phyloP scores from a whole-genome alignment of 2,329 filamentous ascomycete species.

The Pochonia chlamydosporia region DNA sequence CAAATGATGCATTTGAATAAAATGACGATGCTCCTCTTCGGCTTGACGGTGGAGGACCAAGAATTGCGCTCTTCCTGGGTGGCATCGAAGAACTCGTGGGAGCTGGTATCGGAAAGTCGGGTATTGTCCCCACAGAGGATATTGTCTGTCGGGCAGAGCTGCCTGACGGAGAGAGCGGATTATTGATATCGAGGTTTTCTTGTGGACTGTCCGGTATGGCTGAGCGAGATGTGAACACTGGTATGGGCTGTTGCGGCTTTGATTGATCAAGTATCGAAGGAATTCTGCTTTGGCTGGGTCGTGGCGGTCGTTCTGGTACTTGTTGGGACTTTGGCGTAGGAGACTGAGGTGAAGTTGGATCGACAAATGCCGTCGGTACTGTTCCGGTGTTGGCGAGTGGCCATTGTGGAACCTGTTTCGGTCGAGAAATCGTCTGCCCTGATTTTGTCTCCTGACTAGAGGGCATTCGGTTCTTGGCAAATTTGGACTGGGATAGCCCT shows the following conservation, averaged over 20 bases:
- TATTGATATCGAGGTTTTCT: slow-evolving; percentile 25
- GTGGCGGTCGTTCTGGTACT: slow-evolving; percentile 51
- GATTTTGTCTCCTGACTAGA: slow-evolving; percentile 17
- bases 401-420: slow-evolving; percentile 49
- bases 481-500: slow-evolving; percentile 11
- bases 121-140: slow-evolving; percentile 51
- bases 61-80: slow-evolving; percentile 43
- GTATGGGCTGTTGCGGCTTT: slow-evolving; percentile 49
- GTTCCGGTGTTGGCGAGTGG: slow-evolving; percentile 40
- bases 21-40: slow-evolving; percentile 58
- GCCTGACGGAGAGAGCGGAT: slow-evolving; percentile 40
- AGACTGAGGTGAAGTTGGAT: slow-evolving; percentile 41
- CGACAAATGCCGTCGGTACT: slow-evolving; percentile 24
- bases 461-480: slow-evolving; percentile 14
- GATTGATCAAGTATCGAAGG: slow-evolving; percentile 54
- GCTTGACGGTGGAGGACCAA: slow-evolving; percentile 56
- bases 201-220: slow-evolving; percentile 28
- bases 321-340: slow-evolving; percentile 42
- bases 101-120: slow-evolving; percentile 49
- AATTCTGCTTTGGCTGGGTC: slow-evolving; percentile 53
- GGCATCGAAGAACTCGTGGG: slow-evolving; percentile 18
- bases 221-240: slow-evolving; percentile 35
- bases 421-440: slow-evolving; percentile 40
- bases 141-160: slow-evolving; percentile 44
- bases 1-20: slow-evolving; percentile 60